Evolutionary conservation across 2,329 filamentous ascomycete species (phyloP).

Genomic region (Microsporum ferrugineum): DNA sequence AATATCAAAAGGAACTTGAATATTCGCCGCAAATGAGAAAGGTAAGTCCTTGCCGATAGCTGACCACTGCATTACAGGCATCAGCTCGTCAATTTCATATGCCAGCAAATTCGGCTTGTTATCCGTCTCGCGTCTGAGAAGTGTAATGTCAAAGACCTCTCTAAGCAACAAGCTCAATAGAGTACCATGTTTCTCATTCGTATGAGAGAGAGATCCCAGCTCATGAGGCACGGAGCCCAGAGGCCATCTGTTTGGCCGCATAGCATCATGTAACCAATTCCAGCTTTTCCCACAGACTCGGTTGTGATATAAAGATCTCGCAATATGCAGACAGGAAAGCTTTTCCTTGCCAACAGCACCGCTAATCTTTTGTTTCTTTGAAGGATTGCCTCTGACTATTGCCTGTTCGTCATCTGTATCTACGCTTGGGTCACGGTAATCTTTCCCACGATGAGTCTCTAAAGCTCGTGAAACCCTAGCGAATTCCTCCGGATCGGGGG

Average conservation of each 20-base stretch:
- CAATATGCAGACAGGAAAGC: constrained; percentile 20
- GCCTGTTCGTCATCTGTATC: background rate
- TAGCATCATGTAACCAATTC: constrained; percentile 27
- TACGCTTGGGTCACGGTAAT: background rate
- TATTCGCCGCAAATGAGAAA: constrained; percentile 26
- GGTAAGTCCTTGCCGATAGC: constrained; percentile 16
- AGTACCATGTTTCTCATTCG: constrained; percentile 25
- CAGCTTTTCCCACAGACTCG: constrained; percentile 24
- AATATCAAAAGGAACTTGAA: constrained; percentile 29
- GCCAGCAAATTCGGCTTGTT: constrained; percentile 20
- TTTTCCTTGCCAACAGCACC: background rate
- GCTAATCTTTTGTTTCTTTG: constrained; percentile 7
- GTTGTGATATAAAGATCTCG: constrained; percentile 22
- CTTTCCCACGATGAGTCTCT: background rate
- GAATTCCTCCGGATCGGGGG: background rate
- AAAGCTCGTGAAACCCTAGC: background rate
- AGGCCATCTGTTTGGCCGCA: constrained; percentile 17
- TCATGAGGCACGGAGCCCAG: background rate
- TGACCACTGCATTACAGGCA: constrained; percentile 16
- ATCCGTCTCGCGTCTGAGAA: constrained; percentile 19
- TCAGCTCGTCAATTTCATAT: constrained; percentile 27
- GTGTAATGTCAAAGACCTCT: constrained; percentile 28
- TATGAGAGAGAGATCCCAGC: constrained; percentile 14
- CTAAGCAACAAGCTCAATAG: constrained; percentile 25
- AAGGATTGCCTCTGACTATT: background rate